Evolutionary conservation across 140 eudicot species (phyloP).

Genomic region (Cichorium intybus): DNA sequence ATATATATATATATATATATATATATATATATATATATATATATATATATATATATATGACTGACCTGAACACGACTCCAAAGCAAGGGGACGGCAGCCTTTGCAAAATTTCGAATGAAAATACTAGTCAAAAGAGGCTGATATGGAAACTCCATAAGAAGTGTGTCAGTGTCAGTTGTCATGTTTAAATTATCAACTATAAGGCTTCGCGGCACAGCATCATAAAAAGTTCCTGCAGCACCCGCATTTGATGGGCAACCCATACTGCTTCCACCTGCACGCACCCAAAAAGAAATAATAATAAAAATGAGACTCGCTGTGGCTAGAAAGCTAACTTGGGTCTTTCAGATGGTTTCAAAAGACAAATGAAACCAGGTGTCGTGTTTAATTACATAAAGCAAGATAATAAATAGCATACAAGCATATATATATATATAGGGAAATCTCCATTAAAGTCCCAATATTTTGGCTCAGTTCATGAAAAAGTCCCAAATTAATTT

Average conservation of each 20-base stretch:
- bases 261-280: conserved; percentile 82
- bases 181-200: conserved; percentile 66
- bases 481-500: too few relatives aligned
- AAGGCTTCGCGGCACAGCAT: conserved; percentile 89
- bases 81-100: conserved; percentile 91
- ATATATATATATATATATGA: conserved; percentile 9
- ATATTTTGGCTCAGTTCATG: too few relatives aligned
- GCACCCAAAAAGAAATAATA: background rate
- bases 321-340: background rate
- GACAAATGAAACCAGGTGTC: conserved; percentile 1
- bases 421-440: too few relatives aligned
- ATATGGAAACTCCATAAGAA: conserved; percentile 79
- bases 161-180: conserved; percentile 80
- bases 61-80: conserved; percentile 98
- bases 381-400: too few relatives aligned
- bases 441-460: too few relatives aligned
- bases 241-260: conserved; percentile 93
- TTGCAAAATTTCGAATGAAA: conserved; percentile 66
- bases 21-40: too few relatives aligned
- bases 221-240: conserved; percentile 93
- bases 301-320: conserved; percentile 4
- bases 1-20: too few relatives aligned
- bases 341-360: conserved; percentile 16
- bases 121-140: conserved; percentile 92
- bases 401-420: too few relatives aligned